Percentiles rank a stretch among this genome's conserved stretches.
phyloP scores from a whole-genome alignment of 2,329 filamentous ascomycete species.

The Fusarium subtropicale region DNA sequence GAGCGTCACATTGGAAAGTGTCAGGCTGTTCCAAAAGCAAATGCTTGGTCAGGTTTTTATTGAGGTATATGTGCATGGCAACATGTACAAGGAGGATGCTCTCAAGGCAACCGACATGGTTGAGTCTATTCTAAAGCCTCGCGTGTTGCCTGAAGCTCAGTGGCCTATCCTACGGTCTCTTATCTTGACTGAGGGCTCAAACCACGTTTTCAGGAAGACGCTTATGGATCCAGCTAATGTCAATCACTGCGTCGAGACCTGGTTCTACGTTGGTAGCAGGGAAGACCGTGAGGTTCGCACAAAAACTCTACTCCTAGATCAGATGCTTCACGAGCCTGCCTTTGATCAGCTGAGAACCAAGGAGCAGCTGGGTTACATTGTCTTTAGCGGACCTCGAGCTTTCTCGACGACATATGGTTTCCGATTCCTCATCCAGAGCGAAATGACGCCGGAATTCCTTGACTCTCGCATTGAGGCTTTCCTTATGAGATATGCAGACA shows the following conservation, averaged over 20 bases:
- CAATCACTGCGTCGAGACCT: constrained; percentile 86
- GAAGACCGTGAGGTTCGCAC: constrained; percentile 77
- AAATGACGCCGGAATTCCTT: constrained; percentile 84
- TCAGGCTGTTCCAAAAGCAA: constrained; percentile 82
- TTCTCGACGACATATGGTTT: constrained; percentile 85
- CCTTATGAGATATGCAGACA: constrained; percentile 73
- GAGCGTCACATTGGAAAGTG: constrained; percentile 77
- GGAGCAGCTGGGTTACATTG: constrained; percentile 96
- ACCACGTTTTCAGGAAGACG: constrained; percentile 83
- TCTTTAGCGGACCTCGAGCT: constrained; percentile 82
- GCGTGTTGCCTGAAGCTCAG: constrained; percentile 78
- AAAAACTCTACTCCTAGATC: constrained; percentile 83
- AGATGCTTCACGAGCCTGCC: constrained; percentile 91
- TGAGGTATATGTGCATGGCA: constrained; percentile 90
- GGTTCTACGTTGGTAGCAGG: constrained; percentile 76
- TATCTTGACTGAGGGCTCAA: constrained; percentile 80
- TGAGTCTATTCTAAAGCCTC: constrained; percentile 80
- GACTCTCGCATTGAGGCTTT: constrained; percentile 91
- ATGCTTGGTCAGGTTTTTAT: constrained; percentile 86
- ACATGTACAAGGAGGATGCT: constrained; percentile 93
- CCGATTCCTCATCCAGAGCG: constrained; percentile 92
- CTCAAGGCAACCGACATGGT: constrained; percentile 86
- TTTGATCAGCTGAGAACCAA: constrained; percentile 97
- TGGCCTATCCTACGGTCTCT: constrained; percentile 84
- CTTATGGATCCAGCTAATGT: constrained; percentile 90